Base-by-base conservation (phyloP, 179 eudicot species). In the Actinidia arguta region DNA sequence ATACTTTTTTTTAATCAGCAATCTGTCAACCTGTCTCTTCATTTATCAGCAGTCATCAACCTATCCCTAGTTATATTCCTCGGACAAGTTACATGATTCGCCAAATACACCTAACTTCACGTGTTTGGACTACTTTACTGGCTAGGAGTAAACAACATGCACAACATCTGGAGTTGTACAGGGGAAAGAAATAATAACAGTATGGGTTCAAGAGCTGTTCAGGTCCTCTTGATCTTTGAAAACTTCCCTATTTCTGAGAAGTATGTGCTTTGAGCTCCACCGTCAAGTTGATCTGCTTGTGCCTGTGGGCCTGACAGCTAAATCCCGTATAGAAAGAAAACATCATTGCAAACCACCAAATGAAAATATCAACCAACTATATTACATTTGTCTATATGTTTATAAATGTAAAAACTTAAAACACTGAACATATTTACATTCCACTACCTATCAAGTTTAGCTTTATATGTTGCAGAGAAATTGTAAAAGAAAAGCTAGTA, bases 221-320 rank as follows among this genome's bases (percentile, higher is more conserved):
- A 93, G 5, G 88, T 87, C 87, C 90, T 91, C 91, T 93, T 96
- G 82, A 96, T 93, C 94, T 93, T 96, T 17, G 99, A 95, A 83
- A 96, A 95, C 22, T 96, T 93, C 52, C 99, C 99, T 17, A 91
- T 92, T 84, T 96, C 99, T n/a, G 99, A 96, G 87, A 96, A 96
- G 78, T 94, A 96, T 47, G 99, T 94, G 84, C 99, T 95, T 82
- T 94, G 98, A 47, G 96, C 95, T 81, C 99, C 98, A 81, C 93
- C 88, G 24, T 95, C 99, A 17, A 96, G 91, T 82, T 91, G 97
- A 89, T 93, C 94, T n/a, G 92, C 97, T 73, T 82, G 91, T 52
- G 99, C 98, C 83, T 95, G 99, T 51, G 99, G 99, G 88, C 94
- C 93, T 62, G 96, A 80, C 48, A 96, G 96, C 90, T 96, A 97